These are phyloP conservation scores for Aspergillus tubingensis DNA, from an alignment of 2,329 filamentous ascomycete genomes.

Conservation along the genomic window DNA sequence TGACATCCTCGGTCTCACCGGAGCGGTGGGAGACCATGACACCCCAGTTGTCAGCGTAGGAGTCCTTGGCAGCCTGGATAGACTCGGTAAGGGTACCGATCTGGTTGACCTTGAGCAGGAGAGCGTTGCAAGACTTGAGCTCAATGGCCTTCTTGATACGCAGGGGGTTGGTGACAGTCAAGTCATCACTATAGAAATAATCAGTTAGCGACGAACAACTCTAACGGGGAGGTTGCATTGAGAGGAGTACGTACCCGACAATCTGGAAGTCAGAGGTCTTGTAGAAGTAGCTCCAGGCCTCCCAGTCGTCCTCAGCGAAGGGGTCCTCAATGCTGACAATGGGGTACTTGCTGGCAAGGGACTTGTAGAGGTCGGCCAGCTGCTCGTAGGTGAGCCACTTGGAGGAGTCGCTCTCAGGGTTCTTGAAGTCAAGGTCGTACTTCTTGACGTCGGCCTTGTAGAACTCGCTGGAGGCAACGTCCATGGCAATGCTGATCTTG, in stretches of 20 bases:
- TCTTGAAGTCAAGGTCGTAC: slow-evolving; percentile 99
- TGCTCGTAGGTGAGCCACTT: slow-evolving; percentile 99
- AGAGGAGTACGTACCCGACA: slow-evolving; percentile 61
- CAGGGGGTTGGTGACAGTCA: slow-evolving; percentile 98
- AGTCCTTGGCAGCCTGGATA: slow-evolving; percentile 98
- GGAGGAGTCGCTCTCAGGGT: slow-evolving; percentile 89
- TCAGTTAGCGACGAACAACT: slow-evolving; percentile 10
- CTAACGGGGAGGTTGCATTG: not conserved
- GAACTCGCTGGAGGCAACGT: slow-evolving; percentile 98
- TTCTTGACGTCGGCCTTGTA: slow-evolving; percentile 98
- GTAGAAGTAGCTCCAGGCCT: slow-evolving; percentile 99
- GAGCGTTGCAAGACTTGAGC: slow-evolving; percentile 96
- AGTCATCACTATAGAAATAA: slow-evolving; percentile 67
- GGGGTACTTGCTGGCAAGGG: slow-evolving; percentile 89
- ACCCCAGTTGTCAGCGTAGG: slow-evolving; percentile 91
- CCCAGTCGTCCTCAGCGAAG: slow-evolving; percentile 99
- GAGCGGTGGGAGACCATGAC: slow-evolving; percentile 99
- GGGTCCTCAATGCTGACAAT: slow-evolving; percentile 99
- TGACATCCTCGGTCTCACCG: slow-evolving; percentile 99
- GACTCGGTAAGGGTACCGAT: slow-evolving; percentile 98
- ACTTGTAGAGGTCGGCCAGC: slow-evolving; percentile 87
- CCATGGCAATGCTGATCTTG: slow-evolving; percentile 97
- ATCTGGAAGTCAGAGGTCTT: slow-evolving; percentile 99
- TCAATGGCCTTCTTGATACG: slow-evolving; percentile 99
- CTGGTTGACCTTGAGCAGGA: slow-evolving; percentile 99